Conservation (phyloP, 306 rosid genomes). For the Hylodesmum podocarpum region DNA sequence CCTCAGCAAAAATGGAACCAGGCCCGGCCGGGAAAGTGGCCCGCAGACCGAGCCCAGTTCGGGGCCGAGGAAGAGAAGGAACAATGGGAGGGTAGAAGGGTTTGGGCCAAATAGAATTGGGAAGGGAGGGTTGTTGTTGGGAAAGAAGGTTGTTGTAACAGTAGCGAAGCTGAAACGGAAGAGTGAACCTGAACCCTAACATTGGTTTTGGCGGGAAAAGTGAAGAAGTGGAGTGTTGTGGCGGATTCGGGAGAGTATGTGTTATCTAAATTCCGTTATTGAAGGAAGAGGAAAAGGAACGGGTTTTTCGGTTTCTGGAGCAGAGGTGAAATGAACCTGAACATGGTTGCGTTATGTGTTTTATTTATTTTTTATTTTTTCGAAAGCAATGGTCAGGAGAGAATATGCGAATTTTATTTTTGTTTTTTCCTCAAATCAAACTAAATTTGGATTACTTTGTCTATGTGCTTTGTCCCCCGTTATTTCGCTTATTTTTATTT, state of each 20-base stretch:
- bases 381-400: not conserved
- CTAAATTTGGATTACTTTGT: too few species aligned
- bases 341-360: not conserved
- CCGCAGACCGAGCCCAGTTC: slow-evolving; percentile 39
- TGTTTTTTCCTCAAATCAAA: too few species aligned
- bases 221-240: not conserved
- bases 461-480: too few species aligned
- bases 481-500: too few species aligned
- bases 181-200: slow-evolving; percentile 46
- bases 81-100: slow-evolving; percentile 18
- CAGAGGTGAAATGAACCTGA: not conserved
- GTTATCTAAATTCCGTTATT: not conserved
- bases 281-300: not conserved
- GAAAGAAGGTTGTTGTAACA: slow-evolving; percentile 3
- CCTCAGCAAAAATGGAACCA: slow-evolving; percentile 44
- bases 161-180: slow-evolving; percentile 32
- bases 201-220: slow-evolving; percentile 71
- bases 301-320: not conserved
- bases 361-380: not conserved
- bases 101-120: slow-evolving; percentile 30
- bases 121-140: slow-evolving; percentile 33
- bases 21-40: slow-evolving; percentile 19
- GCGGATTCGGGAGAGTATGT: not conserved
- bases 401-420: not conserved
- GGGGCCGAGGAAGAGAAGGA: slow-evolving; percentile 25